Conservation (phyloP, 2,329 filamentous ascomycete species). For the Colletotrichum sp. region DNA sequence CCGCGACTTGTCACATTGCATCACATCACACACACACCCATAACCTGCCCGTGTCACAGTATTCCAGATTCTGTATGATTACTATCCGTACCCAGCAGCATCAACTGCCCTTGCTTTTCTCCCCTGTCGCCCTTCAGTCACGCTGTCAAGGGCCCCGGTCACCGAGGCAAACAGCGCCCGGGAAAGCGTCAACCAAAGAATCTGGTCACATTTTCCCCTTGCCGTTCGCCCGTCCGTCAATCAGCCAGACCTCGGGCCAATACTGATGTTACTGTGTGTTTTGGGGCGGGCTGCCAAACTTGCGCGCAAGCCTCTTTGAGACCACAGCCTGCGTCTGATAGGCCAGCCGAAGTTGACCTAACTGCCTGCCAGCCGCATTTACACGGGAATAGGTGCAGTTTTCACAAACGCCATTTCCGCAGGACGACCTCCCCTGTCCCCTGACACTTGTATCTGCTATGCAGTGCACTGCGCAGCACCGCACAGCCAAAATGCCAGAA, state of each 20-base stretch:
- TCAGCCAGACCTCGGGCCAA: not conserved
- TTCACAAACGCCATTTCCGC: not conserved
- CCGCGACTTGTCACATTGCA: slow-evolving; percentile 12
- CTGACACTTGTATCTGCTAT: not conserved
- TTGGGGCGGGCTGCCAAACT: not conserved
- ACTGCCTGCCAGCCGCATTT: not conserved
- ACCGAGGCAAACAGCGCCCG: not conserved
- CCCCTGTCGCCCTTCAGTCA: not conserved
- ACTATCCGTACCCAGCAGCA: not conserved
- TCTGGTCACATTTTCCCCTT: not conserved
- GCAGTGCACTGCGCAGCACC: not conserved
- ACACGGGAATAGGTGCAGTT: not conserved
- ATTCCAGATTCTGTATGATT: not conserved
- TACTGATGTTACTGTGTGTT: not conserved
- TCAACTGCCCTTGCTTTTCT: not conserved
- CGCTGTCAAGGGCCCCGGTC: not conserved
- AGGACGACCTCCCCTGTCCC: not conserved
- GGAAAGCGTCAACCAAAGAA: not conserved
- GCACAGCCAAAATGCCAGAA: not conserved
- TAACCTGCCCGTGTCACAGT: not conserved
- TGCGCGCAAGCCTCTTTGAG: not conserved
- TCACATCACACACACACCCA: not conserved
- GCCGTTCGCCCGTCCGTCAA: not conserved
- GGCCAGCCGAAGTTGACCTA: not conserved
- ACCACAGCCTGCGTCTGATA: not conserved